Conservation (phyloP, 1,284 basidiomycete genomes). For the Fomitopsis betulina region DNA sequence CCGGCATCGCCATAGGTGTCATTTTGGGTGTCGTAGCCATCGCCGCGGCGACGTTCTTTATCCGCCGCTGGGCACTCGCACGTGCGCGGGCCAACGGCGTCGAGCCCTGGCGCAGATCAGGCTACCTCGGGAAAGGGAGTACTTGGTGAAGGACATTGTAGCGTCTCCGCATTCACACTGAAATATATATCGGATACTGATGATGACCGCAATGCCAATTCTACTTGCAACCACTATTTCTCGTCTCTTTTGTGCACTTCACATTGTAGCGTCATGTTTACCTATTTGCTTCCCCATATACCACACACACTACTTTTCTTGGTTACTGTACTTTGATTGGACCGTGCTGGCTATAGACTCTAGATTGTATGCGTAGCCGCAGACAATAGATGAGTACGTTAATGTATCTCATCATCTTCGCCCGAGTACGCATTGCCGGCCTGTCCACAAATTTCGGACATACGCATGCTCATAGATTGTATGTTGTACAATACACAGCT, state of each 20-base stretch:
- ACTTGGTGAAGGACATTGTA: neutral
- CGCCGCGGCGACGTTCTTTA: conserved; percentile 38
- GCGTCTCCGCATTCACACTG: neutral
- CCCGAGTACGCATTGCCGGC: neutral
- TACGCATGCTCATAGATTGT: conserved; percentile 9
- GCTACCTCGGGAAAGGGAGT: neutral
- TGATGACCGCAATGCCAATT: neutral
- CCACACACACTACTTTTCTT: neutral
- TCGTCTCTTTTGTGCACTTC: neutral
- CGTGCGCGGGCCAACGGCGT: conserved; percentile 6
- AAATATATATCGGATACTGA: neutral
- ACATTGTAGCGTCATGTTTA: neutral
- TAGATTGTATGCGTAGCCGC: conserved; percentile 1
- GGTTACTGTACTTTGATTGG: too few relatives aligned
- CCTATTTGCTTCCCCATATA: neutral
- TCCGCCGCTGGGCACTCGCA: conserved; percentile 42
- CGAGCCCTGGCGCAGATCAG: neutral
- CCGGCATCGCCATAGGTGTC: conserved; percentile 52
- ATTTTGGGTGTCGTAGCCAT: conserved; percentile 42
- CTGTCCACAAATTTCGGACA: neutral
- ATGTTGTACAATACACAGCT: conserved; percentile 17
- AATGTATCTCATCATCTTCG: neutral
- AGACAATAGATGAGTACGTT: neutral
- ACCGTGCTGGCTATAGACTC: neutral
- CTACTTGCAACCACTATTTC: neutral